Percentiles rank a stretch among this genome's conserved stretches.
These are phyloP conservation scores for Lippia alba DNA, from an alignment of 305 asterid genomes.

Conservation along the genomic window DNA sequence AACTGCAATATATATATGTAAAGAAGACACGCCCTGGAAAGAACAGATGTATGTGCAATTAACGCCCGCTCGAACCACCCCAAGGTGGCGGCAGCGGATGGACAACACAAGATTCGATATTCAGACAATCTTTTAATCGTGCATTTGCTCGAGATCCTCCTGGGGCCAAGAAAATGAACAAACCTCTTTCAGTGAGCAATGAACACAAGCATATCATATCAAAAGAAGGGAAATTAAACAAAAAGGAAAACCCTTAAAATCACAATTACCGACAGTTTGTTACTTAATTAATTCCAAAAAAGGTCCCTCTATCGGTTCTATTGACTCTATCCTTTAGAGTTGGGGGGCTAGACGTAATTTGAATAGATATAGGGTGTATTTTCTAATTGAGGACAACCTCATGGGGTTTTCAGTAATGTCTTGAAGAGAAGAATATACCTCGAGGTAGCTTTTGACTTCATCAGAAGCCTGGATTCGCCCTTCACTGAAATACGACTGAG, in stretches of 20 bases:
- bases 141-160: constrained; percentile 31
- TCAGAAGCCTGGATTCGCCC: constrained; percentile 74
- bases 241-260: no score
- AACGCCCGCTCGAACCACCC: constrained; percentile 20
- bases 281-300: no score
- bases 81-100: constrained; percentile 9
- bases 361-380: no score
- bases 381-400: not conserved
- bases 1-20: not conserved
- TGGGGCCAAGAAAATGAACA: constrained; percentile 40
- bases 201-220: no score
- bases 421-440: constrained; percentile 50
- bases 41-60: not conserved
- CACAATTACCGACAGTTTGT: no score
- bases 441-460: constrained; percentile 62
- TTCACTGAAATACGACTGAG: constrained; percentile 64
- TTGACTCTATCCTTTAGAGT: no score
- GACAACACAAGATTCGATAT: not conserved
- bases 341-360: no score
- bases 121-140: constrained; percentile 33
- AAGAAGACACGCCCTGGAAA: not conserved
- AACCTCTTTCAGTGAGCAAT: constrained; percentile 14
- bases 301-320: no score
- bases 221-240: no score
- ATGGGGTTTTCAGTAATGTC: not conserved